A percentile compares a stretch with the other conserved stretches of the same genome.
Conservation (phyloP, 805 yeast genomes). For the Hanseniaspora taiwanica region DNA sequence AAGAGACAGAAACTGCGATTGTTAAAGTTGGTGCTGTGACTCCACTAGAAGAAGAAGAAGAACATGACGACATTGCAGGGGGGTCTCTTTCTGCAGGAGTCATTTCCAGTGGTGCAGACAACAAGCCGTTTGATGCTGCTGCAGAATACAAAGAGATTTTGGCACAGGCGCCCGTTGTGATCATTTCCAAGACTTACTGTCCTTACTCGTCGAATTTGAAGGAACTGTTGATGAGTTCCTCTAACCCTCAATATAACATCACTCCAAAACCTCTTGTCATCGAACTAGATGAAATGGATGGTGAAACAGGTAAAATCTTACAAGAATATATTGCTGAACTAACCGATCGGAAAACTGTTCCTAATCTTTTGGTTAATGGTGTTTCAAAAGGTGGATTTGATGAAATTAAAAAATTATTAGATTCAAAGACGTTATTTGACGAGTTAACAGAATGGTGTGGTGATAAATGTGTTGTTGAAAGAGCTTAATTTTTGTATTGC, state of each 20-base stretch:
- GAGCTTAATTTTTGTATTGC: no score
- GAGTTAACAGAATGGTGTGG: background rate
- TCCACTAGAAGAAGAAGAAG: no score
- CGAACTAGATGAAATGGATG: slow-evolving; percentile 69
- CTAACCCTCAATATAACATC: slow-evolving; percentile 44
- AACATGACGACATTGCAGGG: no score
- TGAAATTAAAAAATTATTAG: slow-evolving; percentile 46
- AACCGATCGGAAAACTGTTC: slow-evolving; percentile 81
- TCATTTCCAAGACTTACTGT: slow-evolving; percentile 45
- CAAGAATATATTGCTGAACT: slow-evolving; percentile 56
- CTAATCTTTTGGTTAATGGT: slow-evolving; percentile 70
- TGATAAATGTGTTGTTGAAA: background rate
- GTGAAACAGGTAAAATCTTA: slow-evolving; percentile 53
- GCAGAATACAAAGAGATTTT: slow-evolving; percentile 45
- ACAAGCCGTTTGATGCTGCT: slow-evolving; percentile 33
- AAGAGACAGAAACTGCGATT: no score
- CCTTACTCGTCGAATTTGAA: slow-evolving; percentile 70
- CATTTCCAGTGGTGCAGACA: slow-evolving; percentile 6
- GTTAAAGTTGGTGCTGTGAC: no score
- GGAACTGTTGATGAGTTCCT: slow-evolving; percentile 34
- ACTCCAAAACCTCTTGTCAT: slow-evolving; percentile 62
- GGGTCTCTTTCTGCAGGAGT: background rate
- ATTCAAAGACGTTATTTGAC: background rate
- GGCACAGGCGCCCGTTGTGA: slow-evolving; percentile 42
- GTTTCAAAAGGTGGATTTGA: slow-evolving; percentile 81